Conservation (phyloP, 108 stramenopile species). For the Nitzschia palea region DNA sequence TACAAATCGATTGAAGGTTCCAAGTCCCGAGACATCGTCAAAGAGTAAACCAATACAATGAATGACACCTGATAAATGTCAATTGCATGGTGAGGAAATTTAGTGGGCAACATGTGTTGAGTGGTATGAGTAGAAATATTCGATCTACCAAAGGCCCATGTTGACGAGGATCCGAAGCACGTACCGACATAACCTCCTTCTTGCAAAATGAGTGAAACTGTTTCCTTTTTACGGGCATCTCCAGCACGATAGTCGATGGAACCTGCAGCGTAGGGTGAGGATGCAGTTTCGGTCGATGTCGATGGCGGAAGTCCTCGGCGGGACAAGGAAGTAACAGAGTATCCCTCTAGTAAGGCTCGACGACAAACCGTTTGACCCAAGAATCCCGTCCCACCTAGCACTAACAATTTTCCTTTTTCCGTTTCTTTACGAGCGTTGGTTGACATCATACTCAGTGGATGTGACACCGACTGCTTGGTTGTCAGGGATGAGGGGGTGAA, state of each 20-base stretch:
- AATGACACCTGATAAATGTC: slow-evolving; percentile 36
- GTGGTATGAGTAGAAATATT: too few relatives aligned
- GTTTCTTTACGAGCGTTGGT: too few relatives aligned
- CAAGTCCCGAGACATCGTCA: slow-evolving; percentile 73
- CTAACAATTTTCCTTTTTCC: slow-evolving; percentile 3
- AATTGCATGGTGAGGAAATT: background rate
- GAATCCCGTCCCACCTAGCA: slow-evolving; percentile 48
- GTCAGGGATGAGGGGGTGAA: too few relatives aligned
- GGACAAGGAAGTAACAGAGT: slow-evolving; percentile 42
- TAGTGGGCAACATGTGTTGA: too few relatives aligned
- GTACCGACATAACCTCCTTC: slow-evolving; percentile 37
- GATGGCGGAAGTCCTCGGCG: slow-evolving; percentile 41
- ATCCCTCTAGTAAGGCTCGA: slow-evolving; percentile 44
- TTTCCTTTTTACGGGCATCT: slow-evolving; percentile 40
- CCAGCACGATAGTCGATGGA: slow-evolving; percentile 46
- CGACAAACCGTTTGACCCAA: slow-evolving; percentile 47
- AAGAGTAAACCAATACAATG: slow-evolving; percentile 70
- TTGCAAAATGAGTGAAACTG: slow-evolving; percentile 32
- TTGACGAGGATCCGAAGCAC: background rate
- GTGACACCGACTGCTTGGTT: too few relatives aligned
- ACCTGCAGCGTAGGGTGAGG: background rate
- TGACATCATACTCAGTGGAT: too few relatives aligned
- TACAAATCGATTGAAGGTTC: slow-evolving; percentile 63
- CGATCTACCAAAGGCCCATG: background rate
- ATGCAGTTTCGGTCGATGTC: background rate